Conservation (phyloP, 2,329 filamentous ascomycete genomes). For the Leptodontidium sp. region DNA sequence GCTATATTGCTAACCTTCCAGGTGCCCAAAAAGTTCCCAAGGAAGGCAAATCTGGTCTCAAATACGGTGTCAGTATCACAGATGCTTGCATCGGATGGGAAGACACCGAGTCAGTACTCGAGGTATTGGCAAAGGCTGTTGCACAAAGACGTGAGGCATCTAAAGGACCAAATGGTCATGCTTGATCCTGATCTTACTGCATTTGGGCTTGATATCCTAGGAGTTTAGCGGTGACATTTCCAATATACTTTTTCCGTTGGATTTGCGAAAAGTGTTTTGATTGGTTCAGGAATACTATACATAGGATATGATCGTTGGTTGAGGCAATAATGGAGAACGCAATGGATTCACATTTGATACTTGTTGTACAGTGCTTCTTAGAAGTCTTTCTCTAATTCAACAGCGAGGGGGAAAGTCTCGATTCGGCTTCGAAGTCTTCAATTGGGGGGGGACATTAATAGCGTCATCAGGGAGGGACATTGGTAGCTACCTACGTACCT, state of each 20-base stretch:
- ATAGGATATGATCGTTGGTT: neutral
- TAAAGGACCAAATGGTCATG: slow-evolving; percentile 35
- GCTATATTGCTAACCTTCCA: slow-evolving; percentile 44
- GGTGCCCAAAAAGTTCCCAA: slow-evolving; percentile 90
- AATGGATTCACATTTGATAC: neutral
- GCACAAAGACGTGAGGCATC: slow-evolving; percentile 69
- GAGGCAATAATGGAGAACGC: neutral
- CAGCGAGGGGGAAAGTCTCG: too few relatives aligned
- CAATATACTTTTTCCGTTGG: neutral
- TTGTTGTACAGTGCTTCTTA: too few relatives aligned
- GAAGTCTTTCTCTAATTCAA: too few relatives aligned
- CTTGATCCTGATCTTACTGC: slow-evolving; percentile 29
- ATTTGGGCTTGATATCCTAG: slow-evolving; percentile 4
- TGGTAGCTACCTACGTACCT: too few relatives aligned
- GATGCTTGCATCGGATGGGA: slow-evolving; percentile 97
- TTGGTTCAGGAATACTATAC: slow-evolving; percentile 2
- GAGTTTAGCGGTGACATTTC: slow-evolving; percentile 18
- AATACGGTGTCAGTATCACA: slow-evolving; percentile 96
- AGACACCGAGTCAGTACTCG: slow-evolving; percentile 82
- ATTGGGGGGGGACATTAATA: too few relatives aligned
- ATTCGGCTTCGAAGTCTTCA: too few relatives aligned
- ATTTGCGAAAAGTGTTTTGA: slow-evolving; percentile 11
- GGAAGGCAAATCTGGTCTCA: slow-evolving; percentile 83
- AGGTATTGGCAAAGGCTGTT: slow-evolving; percentile 80
- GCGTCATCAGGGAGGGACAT: too few relatives aligned